Conservation (phyloP, 371 early-diverging fungal species). For the Blakeslea trispora region DNA sequence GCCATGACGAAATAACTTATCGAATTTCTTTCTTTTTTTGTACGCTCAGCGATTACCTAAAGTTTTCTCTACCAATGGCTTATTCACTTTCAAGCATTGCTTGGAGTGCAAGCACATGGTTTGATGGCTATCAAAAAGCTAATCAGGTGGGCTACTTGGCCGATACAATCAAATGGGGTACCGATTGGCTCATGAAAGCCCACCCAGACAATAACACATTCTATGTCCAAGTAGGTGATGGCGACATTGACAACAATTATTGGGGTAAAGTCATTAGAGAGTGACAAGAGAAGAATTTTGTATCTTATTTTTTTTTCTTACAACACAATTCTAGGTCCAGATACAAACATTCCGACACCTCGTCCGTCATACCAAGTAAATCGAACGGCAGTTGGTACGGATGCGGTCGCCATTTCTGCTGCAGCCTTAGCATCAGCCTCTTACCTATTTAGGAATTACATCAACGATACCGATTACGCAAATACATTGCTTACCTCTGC, state of each 20-base stretch:
- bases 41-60: constrained; percentile 65
- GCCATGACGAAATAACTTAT: neutral
- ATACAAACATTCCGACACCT: constrained; percentile 55
- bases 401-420: constrained; percentile 58
- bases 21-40: too few relatives aligned
- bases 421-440: constrained; percentile 68
- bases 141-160: constrained; percentile 47
- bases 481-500: constrained; percentile 29
- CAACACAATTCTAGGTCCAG: constrained; percentile 30
- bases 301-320: neutral
- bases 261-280: constrained; percentile 36
- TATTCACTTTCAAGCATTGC: constrained; percentile 52
- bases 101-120: constrained; percentile 64
- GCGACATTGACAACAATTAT: constrained; percentile 42
- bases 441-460: constrained; percentile 51
- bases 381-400: constrained; percentile 54
- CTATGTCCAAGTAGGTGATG: constrained; percentile 44
- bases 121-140: constrained; percentile 58
- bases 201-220: constrained; percentile 28
- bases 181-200: constrained; percentile 56
- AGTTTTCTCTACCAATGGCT: constrained; percentile 62
- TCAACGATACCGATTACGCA: constrained; percentile 55
- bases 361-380: constrained; percentile 58
- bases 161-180: constrained; percentile 65
- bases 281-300: too few relatives aligned